Base-by-base conservation (phyloP, 768 basidiomycete genomes). In the Termitomyces bulborhizus region DNA sequence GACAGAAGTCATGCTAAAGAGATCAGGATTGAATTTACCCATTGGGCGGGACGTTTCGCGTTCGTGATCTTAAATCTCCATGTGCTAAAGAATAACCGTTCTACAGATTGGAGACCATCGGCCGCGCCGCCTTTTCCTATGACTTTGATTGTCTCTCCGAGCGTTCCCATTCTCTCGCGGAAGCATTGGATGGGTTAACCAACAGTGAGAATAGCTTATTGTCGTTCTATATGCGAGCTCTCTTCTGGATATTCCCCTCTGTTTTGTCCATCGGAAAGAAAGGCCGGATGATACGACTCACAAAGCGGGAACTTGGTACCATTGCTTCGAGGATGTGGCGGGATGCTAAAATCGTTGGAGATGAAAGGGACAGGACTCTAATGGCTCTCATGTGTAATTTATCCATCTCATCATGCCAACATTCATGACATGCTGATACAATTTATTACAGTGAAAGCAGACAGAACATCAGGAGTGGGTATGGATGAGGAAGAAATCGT, bases 11-110 rank as follows among this genome's bases (percentile, higher is more conserved):
- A 69, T 24, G 58, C 61, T 31, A 64, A 76, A 21, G 69, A 78
- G 65, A 64, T 70, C 9, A 75, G 77, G 42, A 78, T 84, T 45
- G 82, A 85, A 62, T 63, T 81, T 39, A 81, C 82, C 1, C 67
- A 76, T 53, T 84, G 82, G 83, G 76, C 82, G 5, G 78, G 79
- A 36, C 76, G 82, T 51, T 84, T 81, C 61, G 81, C 83, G 83
- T 82, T 63, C 63, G 79, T 68, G 8, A 9, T 4, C 21, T 50
- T 54, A 54, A 29, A 32, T 21, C 21, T 31, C 48, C 43, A 8
- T 15, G 26, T 29, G 18, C 47, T 18, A 16, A 48, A 37, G 52
- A 56, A 61, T 31, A 51, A 42, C 27, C 58, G 41, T 57, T 24
- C 6, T 18, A 31, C 54, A 84, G 81, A 32, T 74, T 86, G 29